Evolutionary conservation across 2,329 filamentous ascomycete genomes (phyloP), one percentile per base, ranked within the genome.

Genomic region (Plenodomus lindquistii): DNA sequence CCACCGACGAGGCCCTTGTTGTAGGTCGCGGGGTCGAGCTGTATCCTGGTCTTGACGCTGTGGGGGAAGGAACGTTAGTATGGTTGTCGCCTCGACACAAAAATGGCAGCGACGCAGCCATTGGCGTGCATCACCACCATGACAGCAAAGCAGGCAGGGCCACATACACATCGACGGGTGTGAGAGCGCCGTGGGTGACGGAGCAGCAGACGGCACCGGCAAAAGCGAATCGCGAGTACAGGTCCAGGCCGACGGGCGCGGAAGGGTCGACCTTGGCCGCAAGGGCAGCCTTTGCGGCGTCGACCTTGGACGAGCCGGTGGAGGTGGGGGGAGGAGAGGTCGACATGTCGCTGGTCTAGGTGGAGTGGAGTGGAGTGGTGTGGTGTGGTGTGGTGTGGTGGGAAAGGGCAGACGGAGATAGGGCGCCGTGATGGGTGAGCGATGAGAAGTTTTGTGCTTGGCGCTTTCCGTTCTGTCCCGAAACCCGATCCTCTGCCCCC

Each of bases 131-230:
- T 20, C 19, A 40, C 2, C 40, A 49, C 48, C 37, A 36, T 42
- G 39, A 44, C 37, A 41, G 21, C n/a, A 18, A 35, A 50, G 51
- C 18, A 35, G 48, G 6, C 35, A 19, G 35, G 35, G 16, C 35
- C 54, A 89, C 93, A 78, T 94, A 97, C 93, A 99, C 94, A 89
- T 99, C 94, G 77, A 99, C 91, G 73, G 94, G 94, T 66, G 94
- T 99, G 70, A 97, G 86, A 72, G 84, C 88, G 78, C 93, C 94
- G 85, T 99, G 94, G 73, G 94, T 99, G 80, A 97, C 81, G 68
- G 92, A 94, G 80, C 94, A 99, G 87, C 94, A 97, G 82, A 97
- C 81, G 69, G 94, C 94, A 80, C 94, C 94, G 70, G 94, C 92
- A 70, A 99, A 88, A 79, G 94, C 93, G 81, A 97, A 97, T 79